Conservation (phyloP, 768 basidiomycete genomes). For the Mycena leptocephala region DNA sequence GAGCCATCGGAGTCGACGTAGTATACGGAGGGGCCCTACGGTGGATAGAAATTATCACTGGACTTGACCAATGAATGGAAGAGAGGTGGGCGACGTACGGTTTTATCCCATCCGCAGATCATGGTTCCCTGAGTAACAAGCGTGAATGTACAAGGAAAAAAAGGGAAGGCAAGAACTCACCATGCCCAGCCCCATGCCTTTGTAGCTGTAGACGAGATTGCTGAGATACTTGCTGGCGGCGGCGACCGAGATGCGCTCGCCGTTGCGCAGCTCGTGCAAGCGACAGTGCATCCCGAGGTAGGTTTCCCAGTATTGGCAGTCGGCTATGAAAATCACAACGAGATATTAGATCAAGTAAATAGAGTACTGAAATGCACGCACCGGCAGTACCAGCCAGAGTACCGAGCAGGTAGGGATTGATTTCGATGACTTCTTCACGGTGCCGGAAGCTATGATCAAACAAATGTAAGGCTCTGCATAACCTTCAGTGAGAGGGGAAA, state of each 20-base stretch:
- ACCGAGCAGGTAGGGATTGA: conserved; percentile 96
- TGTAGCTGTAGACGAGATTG: conserved; percentile 98
- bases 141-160: background rate
- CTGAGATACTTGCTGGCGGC: conserved; percentile 98
- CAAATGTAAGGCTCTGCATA: background rate
- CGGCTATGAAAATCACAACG: conserved; percentile 63
- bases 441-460: conserved; percentile 83
- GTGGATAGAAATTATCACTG: background rate
- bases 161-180: conserved; percentile 59
- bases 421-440: conserved; percentile 99
- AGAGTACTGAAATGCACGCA: no score
- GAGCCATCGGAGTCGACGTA: conserved; percentile 99
- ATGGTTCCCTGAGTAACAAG: conserved; percentile 86
- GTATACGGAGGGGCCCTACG: conserved; percentile 92
- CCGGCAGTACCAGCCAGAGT: conserved; percentile 99
- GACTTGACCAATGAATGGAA: background rate
- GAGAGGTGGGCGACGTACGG: conserved; percentile 64
- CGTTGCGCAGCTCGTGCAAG: conserved; percentile 95
- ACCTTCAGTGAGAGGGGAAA: background rate
- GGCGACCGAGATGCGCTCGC: conserved; percentile 97
- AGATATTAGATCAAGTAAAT: background rate
- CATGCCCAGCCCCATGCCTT: conserved; percentile 99
- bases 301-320: conserved; percentile 98
- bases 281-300: conserved; percentile 99
- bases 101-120: conserved; percentile 99